Evolutionary conservation across 2,329 filamentous ascomycete genomes (phyloP), one percentile per base, ranked within the genome.

Genomic region (Botrytis deweyae): DNA sequence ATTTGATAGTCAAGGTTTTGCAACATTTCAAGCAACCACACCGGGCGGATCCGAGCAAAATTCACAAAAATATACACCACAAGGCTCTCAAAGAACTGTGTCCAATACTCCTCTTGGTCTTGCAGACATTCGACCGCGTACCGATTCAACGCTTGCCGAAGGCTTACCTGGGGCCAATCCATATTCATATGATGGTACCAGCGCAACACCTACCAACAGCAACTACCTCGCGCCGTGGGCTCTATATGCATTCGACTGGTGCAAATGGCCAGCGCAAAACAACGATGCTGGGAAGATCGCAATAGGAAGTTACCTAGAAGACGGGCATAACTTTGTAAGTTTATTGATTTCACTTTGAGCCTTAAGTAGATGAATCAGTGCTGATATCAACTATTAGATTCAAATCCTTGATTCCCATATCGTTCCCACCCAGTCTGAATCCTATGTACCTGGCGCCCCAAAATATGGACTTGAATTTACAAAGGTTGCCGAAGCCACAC

Each of bases 191-290:
- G 92, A 94, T 80, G 86, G 90, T 70, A 88, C 89, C 76, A 88
- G 89, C 81, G 82, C 89, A 76, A 85, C 89, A 83, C 82, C 91
- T 81, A 83, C 93, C 81, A 97, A 95, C 76, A 97, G 94, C 86
- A 98, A 95, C 82, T 97, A 98, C 81, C 85, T 97, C 76, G 94
- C 95, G 7, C 95, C 95, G 0, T 99, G 96, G 94, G 92, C 94
- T 22, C 91, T 97, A 72, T 99, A 98, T 82, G 95, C 96, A 20
- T 95, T 97, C 80, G 96, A 99, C 84, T 99, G 96, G 96, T 99
- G 96, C 86, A 99, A 99, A 84, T 99, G 96, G 95, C 90, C 93
- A 25, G 91, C 95, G 3, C 90, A 94, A 80, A 90, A 84, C 79
- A 91, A 91, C 77, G 91, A 93, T 76, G 94, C 93, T 5, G 96